Base-by-base conservation (phyloP, 2,329 filamentous ascomycete species). In the Scleromitrula shiraiana region DNA sequence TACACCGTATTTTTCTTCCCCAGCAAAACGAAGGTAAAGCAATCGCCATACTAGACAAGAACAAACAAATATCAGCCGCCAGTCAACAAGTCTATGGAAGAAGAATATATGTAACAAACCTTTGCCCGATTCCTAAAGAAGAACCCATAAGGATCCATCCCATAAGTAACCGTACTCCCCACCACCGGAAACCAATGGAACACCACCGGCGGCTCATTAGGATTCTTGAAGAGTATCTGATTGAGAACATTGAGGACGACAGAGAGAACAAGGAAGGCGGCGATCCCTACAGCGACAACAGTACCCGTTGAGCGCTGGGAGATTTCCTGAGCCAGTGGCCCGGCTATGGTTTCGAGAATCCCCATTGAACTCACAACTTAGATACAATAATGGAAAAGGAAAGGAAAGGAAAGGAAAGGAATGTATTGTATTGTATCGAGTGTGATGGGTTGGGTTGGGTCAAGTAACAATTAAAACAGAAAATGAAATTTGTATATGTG, bases 141-240 rank as follows among this genome's bases (percentile, higher is more conserved):
- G 76, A 96, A 97, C 43, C 73, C 75, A 62, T 88, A 90, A 14
- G 91, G 91, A 63, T 97, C 88, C 69, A 96, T 96, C 67, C 91
- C 91, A 70, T 97, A 98, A 37, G 80, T 86, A 60, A 97, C 74
- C 51, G 93, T 96, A 72, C 84, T 96, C 55, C 91, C 91, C 61
- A 98, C 76, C 57, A 95, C 69, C 50, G 86, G 87, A 62, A 91
- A 75, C 78, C 79, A 86, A 67, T 88, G 84, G 67, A 90, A 91
- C 53, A 91, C 85, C 50, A 90, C 59, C 1, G 86, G 86, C 24
- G 86, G 86, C 65, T 89, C 85, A 65, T 89, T 85, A 43, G 84
- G 78, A 59, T 89, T 91, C 70, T 80, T 86, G 71, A 88, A 80
- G 53, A 96, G 70, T 49, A 94, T 59, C 69, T 97, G 91, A 54